A percentile compares a stretch with the other conserved stretches of the same genome.
Conservation (phyloP, 1,284 basidiomycete genomes). For the Cryptococcus sp. region DNA sequence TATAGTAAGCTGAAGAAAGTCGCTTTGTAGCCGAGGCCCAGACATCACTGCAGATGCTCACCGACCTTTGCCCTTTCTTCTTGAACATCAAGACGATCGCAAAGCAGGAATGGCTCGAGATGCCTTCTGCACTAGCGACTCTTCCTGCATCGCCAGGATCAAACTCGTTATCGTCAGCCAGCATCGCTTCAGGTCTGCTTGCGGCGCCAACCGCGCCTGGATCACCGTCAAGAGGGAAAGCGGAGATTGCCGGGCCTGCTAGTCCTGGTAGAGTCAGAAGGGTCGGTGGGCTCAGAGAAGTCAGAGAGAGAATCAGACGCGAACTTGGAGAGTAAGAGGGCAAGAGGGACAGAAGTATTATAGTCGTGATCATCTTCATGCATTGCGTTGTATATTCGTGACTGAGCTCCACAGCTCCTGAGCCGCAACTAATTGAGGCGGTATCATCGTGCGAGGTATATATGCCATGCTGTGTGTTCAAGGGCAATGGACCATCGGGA, state of each 20-base stretch:
- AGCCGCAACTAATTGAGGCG: no score
- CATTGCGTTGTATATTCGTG: no score
- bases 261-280: conserved; percentile 48
- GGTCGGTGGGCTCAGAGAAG: conserved; percentile 41
- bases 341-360: not conserved
- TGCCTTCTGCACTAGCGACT: conserved; percentile 33
- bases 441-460: no score
- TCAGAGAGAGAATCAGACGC: conserved; percentile 43
- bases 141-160: conserved; percentile 13
- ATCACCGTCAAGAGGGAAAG: conserved; percentile 11
- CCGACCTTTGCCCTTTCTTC: conserved; percentile 53
- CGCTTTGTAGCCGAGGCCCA: conserved; percentile 50
- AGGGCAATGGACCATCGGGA: no score
- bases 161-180: not conserved
- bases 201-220: conserved; percentile 10
- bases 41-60: conserved; percentile 48
- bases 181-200: not conserved
- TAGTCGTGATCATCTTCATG: no score
- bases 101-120: conserved; percentile 51
- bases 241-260: conserved; percentile 26
- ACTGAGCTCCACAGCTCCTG: no score
- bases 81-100: conserved; percentile 42
- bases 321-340: conserved; percentile 26
- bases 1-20: not conserved
- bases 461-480: no score